A percentile compares a stretch with the other conserved stretches of the same genome.
These are phyloP conservation scores for Chloromonas sp. DNA, from an alignment of 163 green algal genomes.

Conservation along the genomic window DNA sequence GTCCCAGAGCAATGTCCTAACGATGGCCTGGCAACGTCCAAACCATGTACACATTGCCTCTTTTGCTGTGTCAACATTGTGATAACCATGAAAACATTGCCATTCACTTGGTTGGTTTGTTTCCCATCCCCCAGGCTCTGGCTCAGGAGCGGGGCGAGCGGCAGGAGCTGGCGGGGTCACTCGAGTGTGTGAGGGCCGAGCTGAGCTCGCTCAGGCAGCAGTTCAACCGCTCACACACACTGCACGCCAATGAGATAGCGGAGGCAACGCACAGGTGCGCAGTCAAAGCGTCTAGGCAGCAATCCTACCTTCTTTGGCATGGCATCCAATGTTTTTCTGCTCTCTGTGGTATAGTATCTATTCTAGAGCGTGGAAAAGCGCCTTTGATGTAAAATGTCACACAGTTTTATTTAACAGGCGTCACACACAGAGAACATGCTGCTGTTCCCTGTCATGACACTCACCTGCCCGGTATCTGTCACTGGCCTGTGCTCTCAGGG, in stretches of 20 bases:
- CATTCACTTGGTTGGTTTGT: no score
- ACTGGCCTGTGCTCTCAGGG: background rate
- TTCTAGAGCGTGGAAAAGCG: background rate
- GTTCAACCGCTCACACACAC: background rate
- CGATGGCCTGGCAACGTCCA: no score
- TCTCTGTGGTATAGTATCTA: no score
- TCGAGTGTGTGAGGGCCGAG: background rate
- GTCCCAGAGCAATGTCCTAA: no score
- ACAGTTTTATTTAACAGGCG: background rate
- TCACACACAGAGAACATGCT: no score
- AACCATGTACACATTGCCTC: no score
- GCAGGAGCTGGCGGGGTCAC: background rate
- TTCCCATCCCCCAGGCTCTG: background rate
- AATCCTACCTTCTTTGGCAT: background rate
- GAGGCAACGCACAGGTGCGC: background rate
- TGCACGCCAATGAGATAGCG: background rate
- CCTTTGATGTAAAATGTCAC: background rate
- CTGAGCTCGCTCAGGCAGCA: background rate
- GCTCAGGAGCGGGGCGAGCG: background rate
- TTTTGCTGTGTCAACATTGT: no score
- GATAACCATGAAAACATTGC: no score
- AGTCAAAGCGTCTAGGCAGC: background rate
- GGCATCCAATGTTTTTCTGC: no score
- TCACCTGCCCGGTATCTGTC: background rate
- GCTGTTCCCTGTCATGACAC: no score